Evolutionary conservation across 176 grass and related monocot genomes (phyloP).

Genomic region (Puccinellia tenuiflora): DNA sequence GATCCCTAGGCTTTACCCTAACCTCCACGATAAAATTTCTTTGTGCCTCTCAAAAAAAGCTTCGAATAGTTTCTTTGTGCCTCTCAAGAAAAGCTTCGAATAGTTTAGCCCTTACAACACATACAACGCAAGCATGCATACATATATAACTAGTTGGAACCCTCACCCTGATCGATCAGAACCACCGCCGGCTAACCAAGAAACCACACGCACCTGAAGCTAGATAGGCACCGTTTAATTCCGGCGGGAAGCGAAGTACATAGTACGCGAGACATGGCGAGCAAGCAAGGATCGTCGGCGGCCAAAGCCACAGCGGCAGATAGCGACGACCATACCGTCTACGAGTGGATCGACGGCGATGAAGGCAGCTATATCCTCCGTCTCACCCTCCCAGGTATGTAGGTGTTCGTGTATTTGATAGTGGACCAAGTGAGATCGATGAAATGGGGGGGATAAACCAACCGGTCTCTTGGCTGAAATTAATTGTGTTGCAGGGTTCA

Average conservation of each 20-base stretch:
- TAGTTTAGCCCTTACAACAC: slow-evolving; percentile 12
- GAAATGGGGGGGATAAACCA: background rate
- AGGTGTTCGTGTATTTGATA: background rate
- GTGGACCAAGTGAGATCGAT: background rate
- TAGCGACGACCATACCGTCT: slow-evolving; percentile 5
- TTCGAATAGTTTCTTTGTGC: slow-evolving; percentile 51
- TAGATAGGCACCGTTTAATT: background rate
- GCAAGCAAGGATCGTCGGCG: background rate
- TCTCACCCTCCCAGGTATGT: slow-evolving; percentile 47
- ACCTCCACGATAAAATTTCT: background rate
- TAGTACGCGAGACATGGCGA: slow-evolving; percentile 12
- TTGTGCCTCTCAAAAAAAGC: slow-evolving; percentile 44
- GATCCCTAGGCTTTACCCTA: slow-evolving; percentile 22
- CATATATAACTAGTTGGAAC: background rate
- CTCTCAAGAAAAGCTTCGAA: slow-evolving; percentile 68
- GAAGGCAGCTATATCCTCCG: slow-evolving; percentile 29
- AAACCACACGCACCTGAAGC: background rate
- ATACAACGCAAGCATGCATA: background rate
- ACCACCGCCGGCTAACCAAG: background rate
- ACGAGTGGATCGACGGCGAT: slow-evolving; percentile 33
- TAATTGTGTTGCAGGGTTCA: slow-evolving; percentile 42
- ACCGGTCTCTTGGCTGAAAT: background rate
- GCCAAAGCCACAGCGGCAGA: background rate
- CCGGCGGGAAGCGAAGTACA: background rate
- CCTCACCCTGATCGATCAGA: background rate